phyloP scores from a whole-genome alignment of 75 land plant species.

The Sequoia sempervirens region DNA sequence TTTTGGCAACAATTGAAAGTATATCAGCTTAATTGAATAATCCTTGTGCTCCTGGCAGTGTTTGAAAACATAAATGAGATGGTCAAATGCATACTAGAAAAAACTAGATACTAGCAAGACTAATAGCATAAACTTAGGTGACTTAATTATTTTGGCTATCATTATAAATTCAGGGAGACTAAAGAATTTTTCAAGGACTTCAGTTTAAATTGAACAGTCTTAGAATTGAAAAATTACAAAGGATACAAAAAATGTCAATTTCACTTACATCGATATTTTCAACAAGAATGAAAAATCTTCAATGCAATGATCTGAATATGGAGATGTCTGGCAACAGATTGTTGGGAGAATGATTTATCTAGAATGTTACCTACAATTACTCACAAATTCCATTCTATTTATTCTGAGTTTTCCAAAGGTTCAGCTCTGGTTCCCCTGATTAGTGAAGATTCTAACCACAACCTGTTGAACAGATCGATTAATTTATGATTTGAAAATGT shows the following conservation, averaged over 20 bases:
- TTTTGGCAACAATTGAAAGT: neutral
- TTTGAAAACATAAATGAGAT: constrained; percentile 10
- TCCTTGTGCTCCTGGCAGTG: neutral
- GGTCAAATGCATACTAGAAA: neutral
- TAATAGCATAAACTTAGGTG: neutral
- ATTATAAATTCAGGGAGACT: neutral
- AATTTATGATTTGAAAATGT: neutral
- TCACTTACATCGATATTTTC: neutral
- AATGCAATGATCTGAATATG: neutral
- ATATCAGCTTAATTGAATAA: constrained; percentile 2
- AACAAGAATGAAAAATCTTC: neutral
- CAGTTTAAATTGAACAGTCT: neutral
- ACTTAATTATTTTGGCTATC: neutral
- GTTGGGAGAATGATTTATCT: neutral
- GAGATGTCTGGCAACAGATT: neutral
- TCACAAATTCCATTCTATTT: neutral
- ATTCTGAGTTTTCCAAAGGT: neutral
- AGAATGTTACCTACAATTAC: neutral
- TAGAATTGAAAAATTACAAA: neutral
- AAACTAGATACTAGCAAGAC: neutral
- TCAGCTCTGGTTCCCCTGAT: neutral
- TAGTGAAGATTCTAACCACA: neutral
- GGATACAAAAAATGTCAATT: neutral
- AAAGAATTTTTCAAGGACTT: neutral
- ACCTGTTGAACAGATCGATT: neutral